Evolutionary conservation across 139 green algal genomes (phyloP).

Genomic region (Volvox africanus): DNA sequence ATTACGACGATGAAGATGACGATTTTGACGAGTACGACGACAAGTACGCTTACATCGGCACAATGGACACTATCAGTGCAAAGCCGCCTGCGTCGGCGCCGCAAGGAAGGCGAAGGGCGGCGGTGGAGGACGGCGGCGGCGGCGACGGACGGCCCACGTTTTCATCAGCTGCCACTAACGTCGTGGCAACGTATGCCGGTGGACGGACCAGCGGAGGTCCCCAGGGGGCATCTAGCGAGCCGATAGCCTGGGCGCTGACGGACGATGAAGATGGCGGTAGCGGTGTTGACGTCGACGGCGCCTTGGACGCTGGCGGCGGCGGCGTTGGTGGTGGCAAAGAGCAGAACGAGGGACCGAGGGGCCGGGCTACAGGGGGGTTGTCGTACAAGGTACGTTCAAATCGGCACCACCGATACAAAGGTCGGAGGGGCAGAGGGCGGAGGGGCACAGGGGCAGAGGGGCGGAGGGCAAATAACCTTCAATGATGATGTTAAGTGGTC

Average conservation of each 20-base stretch:
- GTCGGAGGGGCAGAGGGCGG: no score
- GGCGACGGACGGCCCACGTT: not conserved
- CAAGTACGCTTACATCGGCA: not conserved
- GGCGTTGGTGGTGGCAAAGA: no score
- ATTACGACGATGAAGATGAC: not conserved
- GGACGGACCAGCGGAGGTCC: not conserved
- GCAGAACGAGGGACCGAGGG: not conserved
- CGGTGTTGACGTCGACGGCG: not conserved
- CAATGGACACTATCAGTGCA: not conserved
- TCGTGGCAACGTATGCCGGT: not conserved
- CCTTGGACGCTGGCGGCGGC: not conserved
- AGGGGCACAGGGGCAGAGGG: no score
- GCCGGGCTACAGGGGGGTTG: no score
- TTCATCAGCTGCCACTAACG: not conserved
- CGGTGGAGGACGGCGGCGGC: not conserved
- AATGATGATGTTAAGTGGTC: no score
- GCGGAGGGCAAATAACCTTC: no score
- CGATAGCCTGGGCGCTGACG: not conserved
- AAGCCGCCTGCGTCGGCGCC: not conserved
- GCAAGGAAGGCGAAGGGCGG: no score
- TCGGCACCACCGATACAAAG: no score
- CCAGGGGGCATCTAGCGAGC: not conserved
- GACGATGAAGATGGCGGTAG: not conserved
- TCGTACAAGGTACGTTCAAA: no score
- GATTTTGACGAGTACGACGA: not conserved